phyloP scores from a whole-genome alignment of 1,284 basidiomycete species.

The Gymnopus androsaceus region DNA sequence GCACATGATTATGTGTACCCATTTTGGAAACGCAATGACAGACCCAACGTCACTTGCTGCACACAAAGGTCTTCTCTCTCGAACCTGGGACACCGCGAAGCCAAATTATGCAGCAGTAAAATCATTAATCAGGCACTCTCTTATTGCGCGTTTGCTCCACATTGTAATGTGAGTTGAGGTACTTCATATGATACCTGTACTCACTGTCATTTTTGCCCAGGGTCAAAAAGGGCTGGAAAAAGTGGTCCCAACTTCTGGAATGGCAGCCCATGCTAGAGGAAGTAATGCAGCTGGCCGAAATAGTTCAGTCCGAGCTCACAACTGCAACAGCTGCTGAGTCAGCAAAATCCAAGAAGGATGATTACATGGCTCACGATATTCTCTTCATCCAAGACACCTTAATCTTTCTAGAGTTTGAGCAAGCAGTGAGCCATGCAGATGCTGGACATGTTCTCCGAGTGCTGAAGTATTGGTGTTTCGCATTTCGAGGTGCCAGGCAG shows the following conservation, averaged over 20 bases:
- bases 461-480: conserved; percentile 20
- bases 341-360: conserved; percentile 21
- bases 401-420: conserved; percentile 22
- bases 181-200: too few species aligned
- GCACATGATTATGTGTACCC: too few species aligned
- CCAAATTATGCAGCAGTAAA: conserved; percentile 27
- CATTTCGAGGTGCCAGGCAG: conserved; percentile 16
- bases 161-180: conserved; percentile 20
- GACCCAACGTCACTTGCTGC: too few species aligned
- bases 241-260: conserved; percentile 16
- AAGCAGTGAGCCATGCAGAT: too few species aligned
- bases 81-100: conserved; percentile 25
- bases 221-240: not conserved
- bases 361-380: conserved; percentile 24
- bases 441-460: not conserved
- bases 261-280: conserved; percentile 23
- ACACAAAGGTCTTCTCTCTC: conserved; percentile 26
- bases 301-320: conserved; percentile 4
- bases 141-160: too few species aligned
- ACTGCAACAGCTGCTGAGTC: conserved; percentile 18
- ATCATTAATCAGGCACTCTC: conserved; percentile 25
- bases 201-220: too few species aligned
- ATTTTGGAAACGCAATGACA: too few species aligned
- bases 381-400: conserved; percentile 30
- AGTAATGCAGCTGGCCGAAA: conserved; percentile 7